Evolutionary conservation across 2,329 filamentous ascomycete genomes (phyloP), one percentile per base, ranked within the genome.

Genomic region (Colletotrichum tamarilloi): DNA sequence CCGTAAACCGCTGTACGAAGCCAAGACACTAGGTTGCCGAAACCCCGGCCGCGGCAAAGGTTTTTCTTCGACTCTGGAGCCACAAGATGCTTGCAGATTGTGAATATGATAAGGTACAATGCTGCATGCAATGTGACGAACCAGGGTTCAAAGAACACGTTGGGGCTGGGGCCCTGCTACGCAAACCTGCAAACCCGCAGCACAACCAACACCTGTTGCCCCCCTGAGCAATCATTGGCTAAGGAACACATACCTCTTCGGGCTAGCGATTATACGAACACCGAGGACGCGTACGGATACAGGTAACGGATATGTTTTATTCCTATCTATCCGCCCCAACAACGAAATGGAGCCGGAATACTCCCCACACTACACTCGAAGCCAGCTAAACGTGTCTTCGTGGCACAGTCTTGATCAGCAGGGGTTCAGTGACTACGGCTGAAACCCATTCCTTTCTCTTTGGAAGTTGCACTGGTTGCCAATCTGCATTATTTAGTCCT

Each of bases 391-490:
- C 1, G 38, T 19, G 7, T n/a, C 19, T 59, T 35, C 68, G 38
- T 7, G 42, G 63, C 30, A 62, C 8, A n/a, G 12, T 49, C 46
- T 56, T 60, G 22, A 71, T 26, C 7, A 56, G 35, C 6, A 67
- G 56, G 2, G 62, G 28, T 11, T 35, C 55, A 6, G 42, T 67
- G 24, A 49, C 62, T 5, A 76, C 76, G 9, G 77, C 76, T 5
- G 76, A 75, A 5, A 79, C 77, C 77, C 76, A 79, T 53, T 79
- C 76, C 19, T 62, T 46, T 30, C 77, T 64, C 24, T 49, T 62
- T 1, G 77, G 76, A 11, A 79, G 67, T 42, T 74, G 22, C 2
- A 79, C 67, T 8, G 62, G 70, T 53, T 30, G 67, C 78, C 74
- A 78, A 26, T 67, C 64, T 66, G 59, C 42, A 28, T 14, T 62